Conservation (phyloP, 2,329 filamentous ascomycete species). For the Fusarium sp. region DNA sequence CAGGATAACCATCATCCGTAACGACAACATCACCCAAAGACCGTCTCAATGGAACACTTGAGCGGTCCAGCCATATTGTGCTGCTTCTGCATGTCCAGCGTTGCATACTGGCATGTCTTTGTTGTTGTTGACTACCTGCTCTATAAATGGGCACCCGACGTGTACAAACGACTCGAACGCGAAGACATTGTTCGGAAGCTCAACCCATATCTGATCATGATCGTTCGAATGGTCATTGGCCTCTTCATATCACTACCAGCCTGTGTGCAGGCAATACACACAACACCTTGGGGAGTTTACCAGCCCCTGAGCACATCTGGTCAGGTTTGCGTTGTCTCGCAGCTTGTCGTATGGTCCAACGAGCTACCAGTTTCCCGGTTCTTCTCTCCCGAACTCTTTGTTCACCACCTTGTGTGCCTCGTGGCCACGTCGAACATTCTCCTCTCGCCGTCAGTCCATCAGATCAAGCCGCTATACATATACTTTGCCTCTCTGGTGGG, state of each 20-base stretch:
- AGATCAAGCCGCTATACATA: conserved; percentile 41
- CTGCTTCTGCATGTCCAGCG: conserved; percentile 23
- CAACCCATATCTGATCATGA: conserved; percentile 25
- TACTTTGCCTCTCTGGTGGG: conserved; percentile 40
- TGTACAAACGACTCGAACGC: conserved; percentile 21
- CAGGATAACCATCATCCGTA: neutral
- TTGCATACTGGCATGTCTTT: conserved; percentile 37
- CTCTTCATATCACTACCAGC: conserved; percentile 35
- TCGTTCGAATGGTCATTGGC: conserved; percentile 42
- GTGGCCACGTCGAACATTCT: conserved; percentile 34
- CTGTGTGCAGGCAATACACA: conserved; percentile 29
- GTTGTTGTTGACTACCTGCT: conserved; percentile 20
- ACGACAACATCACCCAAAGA: neutral
- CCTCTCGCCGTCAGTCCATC: conserved; percentile 35
- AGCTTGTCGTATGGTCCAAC: conserved; percentile 36
- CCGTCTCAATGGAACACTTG: conserved; percentile 9
- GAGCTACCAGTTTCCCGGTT: conserved; percentile 27
- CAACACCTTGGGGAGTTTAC: conserved; percentile 35
- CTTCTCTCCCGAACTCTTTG: conserved; percentile 35
- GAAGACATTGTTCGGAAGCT: conserved; percentile 28
- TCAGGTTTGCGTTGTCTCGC: conserved; percentile 39
- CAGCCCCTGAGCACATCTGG: conserved; percentile 32
- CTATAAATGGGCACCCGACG: conserved; percentile 6
- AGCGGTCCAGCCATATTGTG: conserved; percentile 32
- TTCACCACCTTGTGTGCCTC: conserved; percentile 41